Conservation (phyloP, 352 stramenopile genomes). For the Globisporangium camurandrum region DNA sequence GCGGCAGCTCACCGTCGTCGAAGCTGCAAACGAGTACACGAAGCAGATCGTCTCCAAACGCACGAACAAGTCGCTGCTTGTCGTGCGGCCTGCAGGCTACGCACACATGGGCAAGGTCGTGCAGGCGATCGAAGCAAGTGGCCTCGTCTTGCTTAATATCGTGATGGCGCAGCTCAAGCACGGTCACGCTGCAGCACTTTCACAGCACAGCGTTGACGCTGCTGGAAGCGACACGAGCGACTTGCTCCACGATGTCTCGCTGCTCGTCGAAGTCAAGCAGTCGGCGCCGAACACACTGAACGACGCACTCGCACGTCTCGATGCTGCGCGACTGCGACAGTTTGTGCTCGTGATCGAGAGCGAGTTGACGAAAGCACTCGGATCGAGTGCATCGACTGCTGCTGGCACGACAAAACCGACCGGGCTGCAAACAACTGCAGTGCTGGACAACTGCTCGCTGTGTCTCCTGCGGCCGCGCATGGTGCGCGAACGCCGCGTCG, state of each 20-base stretch:
- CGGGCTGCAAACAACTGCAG: too few relatives aligned
- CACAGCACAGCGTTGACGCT: not conserved
- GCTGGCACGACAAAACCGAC: conserved; percentile 38
- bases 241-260: conserved; percentile 37
- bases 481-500: conserved; percentile 47
- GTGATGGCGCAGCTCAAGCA: conserved; percentile 44
- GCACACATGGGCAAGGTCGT: conserved; percentile 39
- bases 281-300: conserved; percentile 20
- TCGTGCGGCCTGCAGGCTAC: conserved; percentile 48
- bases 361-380: conserved; percentile 13
- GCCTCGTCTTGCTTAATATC: conserved; percentile 25
- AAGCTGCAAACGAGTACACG: conserved; percentile 64
- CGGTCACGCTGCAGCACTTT: conserved; percentile 20
- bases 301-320: conserved; percentile 15
- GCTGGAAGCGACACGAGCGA: conserved; percentile 2
- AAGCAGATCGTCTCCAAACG: conserved; percentile 22
- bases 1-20: conserved; percentile 57
- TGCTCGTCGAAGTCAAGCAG: conserved; percentile 39
- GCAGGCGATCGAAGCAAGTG: conserved; percentile 30
- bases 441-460: conserved; percentile 59
- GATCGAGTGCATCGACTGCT: not conserved
- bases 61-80: conserved; percentile 29
- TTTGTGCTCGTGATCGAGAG: conserved; percentile 16
- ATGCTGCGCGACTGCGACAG: conserved; percentile 9
- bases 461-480: conserved; percentile 56